Evolutionary conservation across 2,329 filamentous ascomycete genomes (phyloP).

Genomic region (Lecanicillium sp.): DNA sequence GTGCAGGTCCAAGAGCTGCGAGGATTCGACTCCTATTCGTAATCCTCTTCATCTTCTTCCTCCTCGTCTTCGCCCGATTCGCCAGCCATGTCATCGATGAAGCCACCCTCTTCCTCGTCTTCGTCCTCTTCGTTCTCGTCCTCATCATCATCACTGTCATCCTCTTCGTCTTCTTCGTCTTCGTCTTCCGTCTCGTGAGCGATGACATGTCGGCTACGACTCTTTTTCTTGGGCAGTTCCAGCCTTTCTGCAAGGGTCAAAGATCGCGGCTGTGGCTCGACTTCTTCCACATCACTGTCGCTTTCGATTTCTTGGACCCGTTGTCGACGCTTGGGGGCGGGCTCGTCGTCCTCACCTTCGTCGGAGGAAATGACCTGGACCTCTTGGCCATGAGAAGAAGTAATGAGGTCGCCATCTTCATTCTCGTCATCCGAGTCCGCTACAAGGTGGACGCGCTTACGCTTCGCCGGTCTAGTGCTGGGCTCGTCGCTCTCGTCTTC

Average conservation of each 20-base stretch:
- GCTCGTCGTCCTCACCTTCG: constrained; percentile 13
- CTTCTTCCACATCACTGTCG: constrained; percentile 16
- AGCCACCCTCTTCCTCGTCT: constrained; percentile 20
- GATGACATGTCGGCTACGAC: constrained; percentile 16
- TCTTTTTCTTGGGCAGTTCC: constrained; percentile 6
- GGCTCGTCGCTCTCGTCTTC: constrained; percentile 17
- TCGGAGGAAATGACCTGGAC: background rate
- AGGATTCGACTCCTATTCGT: constrained; percentile 4
- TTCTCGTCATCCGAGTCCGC: constrained; percentile 19
- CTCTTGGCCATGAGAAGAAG: constrained; percentile 8
- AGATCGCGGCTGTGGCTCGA: constrained; percentile 12
- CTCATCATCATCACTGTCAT: constrained; percentile 19
- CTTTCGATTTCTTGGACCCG: constrained; percentile 12
- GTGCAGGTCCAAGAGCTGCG: constrained; percentile 3
- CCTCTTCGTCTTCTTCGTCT: constrained; percentile 14
- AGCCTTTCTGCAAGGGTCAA: constrained; percentile 22
- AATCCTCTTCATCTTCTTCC: constrained; percentile 9
- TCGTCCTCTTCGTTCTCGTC: constrained; percentile 18
- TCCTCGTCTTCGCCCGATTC: constrained; percentile 24
- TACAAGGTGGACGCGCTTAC: constrained; percentile 18
- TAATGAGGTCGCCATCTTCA: constrained; percentile 1
- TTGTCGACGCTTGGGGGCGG: background rate
- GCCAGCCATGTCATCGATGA: constrained; percentile 29
- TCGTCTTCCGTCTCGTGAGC: constrained; percentile 19
- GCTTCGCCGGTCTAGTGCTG: constrained; percentile 18